phyloP scores from a whole-genome alignment of 23 red algal genomes.

The Gracilaria domingensis region DNA sequence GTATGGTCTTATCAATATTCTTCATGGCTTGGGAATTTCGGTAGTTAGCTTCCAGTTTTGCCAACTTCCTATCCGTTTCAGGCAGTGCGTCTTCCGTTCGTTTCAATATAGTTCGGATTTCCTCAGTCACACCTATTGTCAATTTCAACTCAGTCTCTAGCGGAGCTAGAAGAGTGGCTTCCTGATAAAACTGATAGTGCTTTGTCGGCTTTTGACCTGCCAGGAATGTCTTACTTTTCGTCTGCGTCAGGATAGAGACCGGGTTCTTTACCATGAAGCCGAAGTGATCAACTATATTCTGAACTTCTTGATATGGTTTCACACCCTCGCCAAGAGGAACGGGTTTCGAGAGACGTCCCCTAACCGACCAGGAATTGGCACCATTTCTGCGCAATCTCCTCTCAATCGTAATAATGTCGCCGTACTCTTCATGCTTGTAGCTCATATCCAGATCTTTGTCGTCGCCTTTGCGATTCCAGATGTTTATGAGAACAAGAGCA shows the following conservation, averaged over 20 bases:
- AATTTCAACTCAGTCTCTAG: constrained; percentile 69
- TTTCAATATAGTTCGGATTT: constrained; percentile 34
- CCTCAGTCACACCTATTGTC: constrained; percentile 35
- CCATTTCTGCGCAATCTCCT: constrained; percentile 66
- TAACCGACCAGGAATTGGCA: constrained; percentile 64
- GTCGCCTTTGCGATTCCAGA: constrained; percentile 61
- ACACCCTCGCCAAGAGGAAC: constrained; percentile 48
- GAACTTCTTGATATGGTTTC: constrained; percentile 73
- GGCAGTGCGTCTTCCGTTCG: constrained; percentile 61
- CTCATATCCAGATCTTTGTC: constrained; percentile 28
- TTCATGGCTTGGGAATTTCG: constrained; percentile 72
- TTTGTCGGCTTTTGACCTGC: constrained; percentile 66
- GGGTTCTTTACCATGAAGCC: constrained; percentile 92
- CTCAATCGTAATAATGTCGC: constrained; percentile 86
- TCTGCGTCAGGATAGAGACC: constrained; percentile 91
- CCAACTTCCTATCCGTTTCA: constrained; percentile 46
- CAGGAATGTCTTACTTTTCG: constrained; percentile 88
- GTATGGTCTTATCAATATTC: constrained; percentile 42
- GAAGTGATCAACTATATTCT: constrained; percentile 86
- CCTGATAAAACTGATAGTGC: constrained; percentile 81
- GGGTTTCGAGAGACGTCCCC: constrained; percentile 21
- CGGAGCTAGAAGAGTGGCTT: constrained; percentile 84
- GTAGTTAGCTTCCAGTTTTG: constrained; percentile 47
- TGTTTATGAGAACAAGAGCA: constrained; percentile 67
- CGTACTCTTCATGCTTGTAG: constrained; percentile 83